Conservation (phyloP, 2,329 filamentous ascomycete species). For the Cyclaneusma minus region DNA sequence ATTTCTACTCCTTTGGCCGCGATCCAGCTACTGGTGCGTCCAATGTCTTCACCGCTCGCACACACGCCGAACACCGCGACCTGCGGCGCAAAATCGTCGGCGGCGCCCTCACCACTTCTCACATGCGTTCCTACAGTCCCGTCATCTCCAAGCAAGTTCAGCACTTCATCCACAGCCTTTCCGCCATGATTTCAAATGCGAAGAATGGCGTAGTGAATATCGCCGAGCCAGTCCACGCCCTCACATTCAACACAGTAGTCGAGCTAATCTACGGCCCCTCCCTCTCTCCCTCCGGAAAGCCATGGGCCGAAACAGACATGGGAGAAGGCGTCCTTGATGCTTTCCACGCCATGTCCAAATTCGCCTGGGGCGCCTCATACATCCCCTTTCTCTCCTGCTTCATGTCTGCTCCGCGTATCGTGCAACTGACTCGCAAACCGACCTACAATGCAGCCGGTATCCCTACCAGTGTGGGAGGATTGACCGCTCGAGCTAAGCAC, state of each 20-base stretch:
- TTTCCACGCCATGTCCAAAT: constrained; percentile 1
- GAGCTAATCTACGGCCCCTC: constrained; percentile 3
- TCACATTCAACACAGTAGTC: constrained; percentile 4
- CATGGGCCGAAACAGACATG: constrained; percentile 1
- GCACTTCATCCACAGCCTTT: constrained; percentile 1
- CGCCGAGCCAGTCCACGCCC: constrained; percentile 1
- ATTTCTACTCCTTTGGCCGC: constrained; percentile 5
- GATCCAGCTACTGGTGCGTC: neutral
- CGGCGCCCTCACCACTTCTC: constrained; percentile 1
- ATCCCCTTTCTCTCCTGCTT: no score
- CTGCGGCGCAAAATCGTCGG: constrained; percentile 4
- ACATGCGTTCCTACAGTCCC: constrained; percentile 1
- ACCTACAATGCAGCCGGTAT: constrained; percentile 1
- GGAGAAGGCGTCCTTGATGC: no score
- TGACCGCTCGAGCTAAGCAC: neutral
- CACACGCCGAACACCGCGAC: constrained; percentile 4
- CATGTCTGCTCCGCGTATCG: neutral
- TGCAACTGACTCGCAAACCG: constrained; percentile 1
- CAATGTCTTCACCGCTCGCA: constrained; percentile 3
- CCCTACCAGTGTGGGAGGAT: constrained; percentile 1
- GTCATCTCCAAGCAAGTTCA: constrained; percentile 2
- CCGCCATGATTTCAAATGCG: neutral
- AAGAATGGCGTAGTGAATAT: constrained; percentile 3
- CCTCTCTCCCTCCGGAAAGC: constrained; percentile 1
- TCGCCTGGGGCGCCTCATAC: no score